These are phyloP conservation scores for Oryza rufipogon DNA, from an alignment of 176 grass and related monocot genomes.

Conservation along the genomic window DNA sequence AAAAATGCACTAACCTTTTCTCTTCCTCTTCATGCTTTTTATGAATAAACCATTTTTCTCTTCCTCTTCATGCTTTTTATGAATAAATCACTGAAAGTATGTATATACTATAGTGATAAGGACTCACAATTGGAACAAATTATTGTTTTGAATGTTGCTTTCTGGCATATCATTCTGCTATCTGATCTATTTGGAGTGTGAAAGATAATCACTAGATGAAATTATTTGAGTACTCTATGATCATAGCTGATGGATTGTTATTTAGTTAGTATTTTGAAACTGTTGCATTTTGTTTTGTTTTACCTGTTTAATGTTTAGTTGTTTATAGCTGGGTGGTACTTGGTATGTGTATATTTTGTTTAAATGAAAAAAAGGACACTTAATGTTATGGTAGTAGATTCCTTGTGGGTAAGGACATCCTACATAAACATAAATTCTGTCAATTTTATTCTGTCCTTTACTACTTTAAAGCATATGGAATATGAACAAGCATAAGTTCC, in stretches of 20 bases:
- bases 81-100: slow-evolving; percentile 32
- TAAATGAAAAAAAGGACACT: slow-evolving; percentile 29
- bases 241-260: neutral
- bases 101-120: slow-evolving; percentile 31
- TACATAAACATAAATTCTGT: slow-evolving; percentile 55
- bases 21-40: slow-evolving; percentile 15
- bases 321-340: slow-evolving; percentile 29
- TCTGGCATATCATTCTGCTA: slow-evolving; percentile 47
- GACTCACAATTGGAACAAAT: slow-evolving; percentile 23
- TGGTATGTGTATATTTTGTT: slow-evolving; percentile 27
- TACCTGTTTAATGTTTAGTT: slow-evolving; percentile 16
- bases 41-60: slow-evolving; percentile 24
- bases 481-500: slow-evolving; percentile 76
- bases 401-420: slow-evolving; percentile 40
- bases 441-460: slow-evolving; percentile 52
- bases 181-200: slow-evolving; percentile 39
- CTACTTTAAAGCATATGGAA: slow-evolving; percentile 70
- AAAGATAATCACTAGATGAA: slow-evolving; percentile 34
- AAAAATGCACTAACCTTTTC: neutral
- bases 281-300: slow-evolving; percentile 16
- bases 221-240: slow-evolving; percentile 21
- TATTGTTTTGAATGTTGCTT: slow-evolving; percentile 40
- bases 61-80: slow-evolving; percentile 15
- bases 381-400: slow-evolving; percentile 35
- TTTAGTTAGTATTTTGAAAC: slow-evolving; percentile 32